phyloP scores from a whole-genome alignment of 2,329 filamentous ascomycete species.

The Fusarium xylarioides region DNA sequence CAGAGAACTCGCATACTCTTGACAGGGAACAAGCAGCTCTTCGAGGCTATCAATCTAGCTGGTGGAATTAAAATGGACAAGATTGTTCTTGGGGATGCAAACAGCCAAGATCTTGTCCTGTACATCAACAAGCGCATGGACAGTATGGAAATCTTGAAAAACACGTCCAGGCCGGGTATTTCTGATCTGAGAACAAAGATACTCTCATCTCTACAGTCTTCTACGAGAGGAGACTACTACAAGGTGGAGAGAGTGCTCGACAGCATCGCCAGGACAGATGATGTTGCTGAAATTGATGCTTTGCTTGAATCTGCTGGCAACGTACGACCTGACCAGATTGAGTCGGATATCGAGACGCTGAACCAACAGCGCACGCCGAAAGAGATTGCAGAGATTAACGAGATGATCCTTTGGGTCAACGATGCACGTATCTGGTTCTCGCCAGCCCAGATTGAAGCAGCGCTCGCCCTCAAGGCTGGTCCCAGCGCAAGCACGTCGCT shows the following conservation, averaged over 20 bases:
- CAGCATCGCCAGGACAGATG: not conserved
- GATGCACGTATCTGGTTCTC: not conserved
- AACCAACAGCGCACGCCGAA: not conserved
- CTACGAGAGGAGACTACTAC: not conserved
- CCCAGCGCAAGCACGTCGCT: not conserved
- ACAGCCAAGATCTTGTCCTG: not conserved
- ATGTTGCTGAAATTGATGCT: not conserved
- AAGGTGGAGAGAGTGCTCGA: not conserved
- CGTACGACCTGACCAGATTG: not conserved
- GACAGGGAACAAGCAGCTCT: not conserved
- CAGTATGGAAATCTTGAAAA: not conserved
- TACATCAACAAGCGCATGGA: not conserved
- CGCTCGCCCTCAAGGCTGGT: not conserved
- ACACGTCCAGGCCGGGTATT: not conserved
- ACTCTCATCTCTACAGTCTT: not conserved
- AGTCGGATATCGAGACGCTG: not conserved
- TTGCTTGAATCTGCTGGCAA: not conserved
- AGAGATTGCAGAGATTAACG: not conserved
- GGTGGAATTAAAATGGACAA: not conserved
- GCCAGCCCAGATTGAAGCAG: not conserved
- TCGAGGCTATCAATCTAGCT: not conserved
- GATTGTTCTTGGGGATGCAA: not conserved
- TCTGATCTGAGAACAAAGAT: not conserved
- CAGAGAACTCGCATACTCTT: not conserved
- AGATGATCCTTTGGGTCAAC: not conserved